Base-by-base conservation (phyloP, 2,329 filamentous ascomycete genomes). In the Anisogramma anomala region DNA sequence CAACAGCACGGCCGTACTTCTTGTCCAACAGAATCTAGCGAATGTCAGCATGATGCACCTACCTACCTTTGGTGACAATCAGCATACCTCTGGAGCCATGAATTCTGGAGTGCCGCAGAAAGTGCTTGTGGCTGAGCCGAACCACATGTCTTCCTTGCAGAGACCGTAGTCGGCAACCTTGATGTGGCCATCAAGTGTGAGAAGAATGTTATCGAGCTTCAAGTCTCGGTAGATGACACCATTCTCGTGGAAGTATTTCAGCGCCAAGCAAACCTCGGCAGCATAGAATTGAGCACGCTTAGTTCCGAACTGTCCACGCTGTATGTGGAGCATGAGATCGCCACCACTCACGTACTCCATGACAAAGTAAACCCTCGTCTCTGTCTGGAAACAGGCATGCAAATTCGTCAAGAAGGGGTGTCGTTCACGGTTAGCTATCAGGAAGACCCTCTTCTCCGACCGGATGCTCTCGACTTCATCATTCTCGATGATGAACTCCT, bases 61-160 rank as follows among this genome's bases (percentile, higher is more conserved):
- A 14, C 36, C 10, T 32, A 42, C 11, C 34, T 6, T 33, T 13
- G n/a, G 17, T 42, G 15, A 34, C 11, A 15, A 11, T 19, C 14
- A 13, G 55, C 68, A 55, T 71, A 93, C 86, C 71, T 98, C 91
- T 7, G 91, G 91, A 7, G 91, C 91, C 91, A 98, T 98, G 52
- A 98, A 98, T 59, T 98, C 91, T 13, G 91, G 91, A n/a, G 91
- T 98, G 62, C 91, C 91, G 59, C 91, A 98, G 69, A 98, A 98
- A 6, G 91, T 98, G 65, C 88, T 89, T 0, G 91, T 98, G 2
- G 84, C 95, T 42, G 84, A 89, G 32, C 87, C 87, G 58, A 93
- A 98, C 88, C 89, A 98, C 91, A 98, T 98, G 54, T 98, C 88
- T 59, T 98, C 91, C 65, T 98, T 98, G 69, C 93, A 98, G 36